phyloP scores from a whole-genome alignment of 495 filamentous ascomycete genomes.

The Hyaloscypha variabilis region DNA sequence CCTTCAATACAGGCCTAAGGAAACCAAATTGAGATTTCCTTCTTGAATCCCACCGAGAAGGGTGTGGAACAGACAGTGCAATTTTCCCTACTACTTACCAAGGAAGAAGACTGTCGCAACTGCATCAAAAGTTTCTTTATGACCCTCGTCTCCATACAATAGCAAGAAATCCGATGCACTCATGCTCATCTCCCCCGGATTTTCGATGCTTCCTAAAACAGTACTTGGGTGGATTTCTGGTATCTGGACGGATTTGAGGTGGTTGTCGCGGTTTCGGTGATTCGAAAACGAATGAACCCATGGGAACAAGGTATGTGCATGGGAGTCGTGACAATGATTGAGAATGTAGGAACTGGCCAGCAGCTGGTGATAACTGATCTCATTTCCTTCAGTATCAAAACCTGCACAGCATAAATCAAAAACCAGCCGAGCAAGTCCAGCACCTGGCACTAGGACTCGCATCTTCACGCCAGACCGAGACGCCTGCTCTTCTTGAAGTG shows the following conservation, averaged over 20 bases:
- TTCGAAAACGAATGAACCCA: conserved; percentile 85
- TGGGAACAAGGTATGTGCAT: conserved; percentile 70
- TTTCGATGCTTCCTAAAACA: conserved; percentile 20
- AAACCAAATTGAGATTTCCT: too few relatives aligned
- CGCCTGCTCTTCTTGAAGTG: conserved; percentile 25
- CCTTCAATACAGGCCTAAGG: too few relatives aligned
- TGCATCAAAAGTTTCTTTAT: conserved; percentile 69
- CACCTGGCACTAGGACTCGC: conserved; percentile 83
- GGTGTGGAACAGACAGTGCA: not conserved
- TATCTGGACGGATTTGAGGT: conserved; percentile 68
- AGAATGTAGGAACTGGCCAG: conserved; percentile 86
- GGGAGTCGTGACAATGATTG: conserved; percentile 55
- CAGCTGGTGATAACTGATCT: conserved; percentile 93
- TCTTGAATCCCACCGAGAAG: too few relatives aligned
- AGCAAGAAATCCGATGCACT: conserved; percentile 80
- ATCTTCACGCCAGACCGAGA: conserved; percentile 39
- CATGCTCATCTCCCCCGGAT: conserved; percentile 78
- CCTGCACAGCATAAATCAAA: conserved; percentile 82
- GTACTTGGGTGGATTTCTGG: conserved; percentile 76
- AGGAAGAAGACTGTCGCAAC: conserved; percentile 87
- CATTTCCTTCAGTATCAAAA: conserved; percentile 83
- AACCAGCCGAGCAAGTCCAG: conserved; percentile 83
- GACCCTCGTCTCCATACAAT: conserved; percentile 63
- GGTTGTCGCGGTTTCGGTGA: conserved; percentile 66
- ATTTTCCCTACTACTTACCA: not conserved